Evolutionary conservation across 2,329 filamentous ascomycete species (phyloP).

Genomic region (Pyricularia pennisetigena): DNA sequence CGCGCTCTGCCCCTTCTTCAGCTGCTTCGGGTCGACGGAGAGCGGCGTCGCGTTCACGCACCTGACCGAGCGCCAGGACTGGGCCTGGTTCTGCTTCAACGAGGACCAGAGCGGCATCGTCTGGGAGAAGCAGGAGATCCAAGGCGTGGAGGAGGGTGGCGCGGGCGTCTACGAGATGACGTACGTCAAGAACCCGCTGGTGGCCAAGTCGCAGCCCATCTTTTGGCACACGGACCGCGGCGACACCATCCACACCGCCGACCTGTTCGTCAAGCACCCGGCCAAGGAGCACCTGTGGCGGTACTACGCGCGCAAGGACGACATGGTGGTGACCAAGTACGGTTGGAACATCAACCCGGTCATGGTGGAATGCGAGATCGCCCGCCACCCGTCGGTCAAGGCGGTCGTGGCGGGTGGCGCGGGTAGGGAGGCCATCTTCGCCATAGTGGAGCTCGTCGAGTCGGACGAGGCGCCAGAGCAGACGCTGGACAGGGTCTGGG

Average conservation of each 20-base stretch:
- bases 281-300: slow-evolving; percentile 4
- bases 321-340: slow-evolving; percentile 2
- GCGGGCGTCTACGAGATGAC: background rate
- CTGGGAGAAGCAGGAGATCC: slow-evolving; percentile 1
- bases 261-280: slow-evolving; percentile 4
- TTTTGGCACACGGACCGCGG: slow-evolving; percentile 3
- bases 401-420: background rate
- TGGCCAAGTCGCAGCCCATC: slow-evolving; percentile 4
- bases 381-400: background rate
- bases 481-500: background rate
- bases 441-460: background rate
- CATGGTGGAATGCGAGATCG: background rate
- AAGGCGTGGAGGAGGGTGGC: background rate
- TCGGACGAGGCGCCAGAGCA: background rate
- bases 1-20: background rate
- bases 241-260: slow-evolving; percentile 1
- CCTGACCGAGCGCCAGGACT: background rate
- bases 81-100: slow-evolving; percentile 5
- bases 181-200: slow-evolving; percentile 1
- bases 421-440: slow-evolving; percentile 1
- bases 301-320: slow-evolving; percentile 3
- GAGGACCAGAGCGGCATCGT: slow-evolving; percentile 3
- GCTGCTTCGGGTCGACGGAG: slow-evolving; percentile 3
- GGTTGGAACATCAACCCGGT: slow-evolving; percentile 4
- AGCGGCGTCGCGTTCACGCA: slow-evolving; percentile 3